Base-by-base conservation (phyloP, 2,329 filamentous ascomycete species). In the Camillea tinctor region DNA sequence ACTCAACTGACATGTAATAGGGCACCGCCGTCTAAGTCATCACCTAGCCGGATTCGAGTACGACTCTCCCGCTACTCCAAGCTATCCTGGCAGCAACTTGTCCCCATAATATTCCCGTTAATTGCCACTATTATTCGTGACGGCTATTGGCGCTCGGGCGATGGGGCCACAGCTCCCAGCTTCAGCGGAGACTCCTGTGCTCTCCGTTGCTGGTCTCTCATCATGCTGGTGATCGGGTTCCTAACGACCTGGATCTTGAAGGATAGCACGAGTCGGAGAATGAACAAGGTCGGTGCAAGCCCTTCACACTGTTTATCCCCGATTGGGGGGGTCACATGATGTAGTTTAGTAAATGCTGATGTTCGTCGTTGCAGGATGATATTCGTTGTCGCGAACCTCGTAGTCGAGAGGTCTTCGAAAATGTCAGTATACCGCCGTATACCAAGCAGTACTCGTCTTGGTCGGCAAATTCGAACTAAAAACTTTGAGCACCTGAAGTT, bases 241-340 rank as follows among this genome's bases (percentile, higher is more conserved):
- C 9, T 66, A 11, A 50, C 51, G n/a, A 67, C 62, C 22, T 68
- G 68, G 67, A 50, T 58, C 40, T 22, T 64, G 2, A 64, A 61
- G 44, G 58, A 62, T 23, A 9, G 26, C 7, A 30, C 3, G 26
- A 30, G 26, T 11, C 26, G 6, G 6, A 30, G 26, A 30, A 30
- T 30, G 3, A 7, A 30, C 26, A 30, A 30, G 26, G 26, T 30
- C 7, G 13, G 26, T 11, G 8, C 26, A 30, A 30, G 26, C 26
- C 8, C 26, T 11, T n/a, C 7, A 30, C 13, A 30, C 6, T 11
- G 26, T 9, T 9, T 11, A 30, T 2, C 26, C 26, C 13, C 13
- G 13, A 9, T 7, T 7, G 6, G 7, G 13, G 7, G 6, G 26
- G 13, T 30, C 8, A 7, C 7, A 30, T 30, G 26, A 7, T 2